Evolutionary conservation across 495 filamentous ascomycete genomes (phyloP), one percentile per base, ranked within the genome.

Genomic region (Hypoxylon trugodes): DNA sequence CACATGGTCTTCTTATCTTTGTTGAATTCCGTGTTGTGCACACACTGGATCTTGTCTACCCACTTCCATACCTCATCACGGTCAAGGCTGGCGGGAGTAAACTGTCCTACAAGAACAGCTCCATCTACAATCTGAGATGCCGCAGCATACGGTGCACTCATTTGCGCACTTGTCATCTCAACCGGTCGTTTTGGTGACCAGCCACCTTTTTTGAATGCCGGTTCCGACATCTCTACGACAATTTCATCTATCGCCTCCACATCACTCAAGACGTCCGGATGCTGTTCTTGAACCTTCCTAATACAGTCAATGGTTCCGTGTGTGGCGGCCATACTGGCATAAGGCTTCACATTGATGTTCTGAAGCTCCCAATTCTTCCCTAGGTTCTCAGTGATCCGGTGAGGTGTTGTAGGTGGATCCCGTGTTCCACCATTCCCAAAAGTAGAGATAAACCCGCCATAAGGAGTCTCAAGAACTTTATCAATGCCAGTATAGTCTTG

Each of bases 401-500:
- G 55, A 5, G 60, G 40, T 22, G 58, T 25, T 35, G 68, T 81
- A 3, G 53, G 50, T 4, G 76, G 77, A 1, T 69, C 61, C 30
- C 68, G 72, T 1, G 55, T 69, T 15, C 53, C 71, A 0, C 76
- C 77, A 18, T 71, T 38, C n/a, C 70, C 67, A 51, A 81, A 81
- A 51, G 61, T 74, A 7, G 57, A 38, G 4, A 82, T 56, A 38
- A 75, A 82, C 2, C 79, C 80, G 9, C 78, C 79, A 22, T 81
- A 81, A 6, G 46, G 55, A 18, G 75, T 59, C 45, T 82, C 77
- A 26, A 73, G 77, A 0, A 81, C 74, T 35, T 78, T 74, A 49
- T 79, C 75, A 38, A 83, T 81, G 0, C 80, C 81, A 4, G 59
- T 55, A 60, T 82, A 82, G 0, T 70, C 74, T 2, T 50, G 45